Base-by-base conservation (phyloP, 208 protist genomes). In the Balamuthia mandrillaris region DNA sequence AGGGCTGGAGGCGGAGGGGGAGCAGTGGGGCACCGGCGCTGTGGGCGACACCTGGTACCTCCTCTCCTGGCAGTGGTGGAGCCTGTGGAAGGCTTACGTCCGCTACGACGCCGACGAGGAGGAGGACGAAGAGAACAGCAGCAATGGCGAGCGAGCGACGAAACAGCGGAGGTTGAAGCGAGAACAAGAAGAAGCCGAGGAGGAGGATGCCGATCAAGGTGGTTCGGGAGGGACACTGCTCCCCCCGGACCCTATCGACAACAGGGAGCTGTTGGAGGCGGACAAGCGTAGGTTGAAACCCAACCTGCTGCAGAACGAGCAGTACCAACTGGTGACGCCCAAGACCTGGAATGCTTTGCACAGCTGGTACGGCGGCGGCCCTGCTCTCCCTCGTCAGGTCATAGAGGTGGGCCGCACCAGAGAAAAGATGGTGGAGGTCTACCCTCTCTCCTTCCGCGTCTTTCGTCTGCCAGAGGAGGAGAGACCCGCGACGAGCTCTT, bases 291-390 rank as follows among this genome's bases (percentile, higher is more conserved):
- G 66, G 27, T 3, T 83, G 51, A 35, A 44, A 2, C 14, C 41
- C 16, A 44, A 83, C 37, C 52, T 35, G 52, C 21, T 39, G 5
- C 52, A 83, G n/a, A 41, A 44, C n/a, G 41, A 39, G n/a, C 35
- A 83, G 52, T 83, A 66, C 56, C 10, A 41, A 12, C 21, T 66
- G n/a, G 75, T 83, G 54, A 49, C 75, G 31, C 52, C 44, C 21
- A 54, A 68, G 51, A 54, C 56, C 9, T 83, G 75, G 75, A 12
- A 33, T 9, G 41, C 52, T 12, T 83, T 35, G 75, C 52, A 44
- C 52, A 83, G 52, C 52, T 83, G 75, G 75, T 83, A 83, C 52
- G 75, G 24, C 4, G 75, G 75, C 18, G 75, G 75, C 7, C 75
- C 75, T 16, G 37, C 75, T 39, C 51, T 83, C 24, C 42, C 39